Evolutionary conservation across 1,284 basidiomycete genomes (phyloP), one percentile per base, ranked within the genome.

Genomic region (Mycena sp.): DNA sequence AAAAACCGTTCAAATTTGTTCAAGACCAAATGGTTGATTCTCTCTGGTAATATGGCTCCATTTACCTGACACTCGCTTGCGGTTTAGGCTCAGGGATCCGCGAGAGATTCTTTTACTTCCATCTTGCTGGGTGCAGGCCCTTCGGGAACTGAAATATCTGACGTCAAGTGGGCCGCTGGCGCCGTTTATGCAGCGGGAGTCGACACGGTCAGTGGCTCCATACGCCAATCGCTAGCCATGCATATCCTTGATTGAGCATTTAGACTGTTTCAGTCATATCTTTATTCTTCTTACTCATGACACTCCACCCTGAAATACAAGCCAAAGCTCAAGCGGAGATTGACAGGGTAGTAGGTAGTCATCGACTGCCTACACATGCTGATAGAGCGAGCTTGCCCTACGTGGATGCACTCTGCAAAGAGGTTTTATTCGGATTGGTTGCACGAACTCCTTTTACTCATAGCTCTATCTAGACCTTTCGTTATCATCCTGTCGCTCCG

Each of bases 241-340:
- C 26, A 25, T 4, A 19, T 4, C n/a, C 29, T 58, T 11, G 38
- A 19, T 7, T 23, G 1, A 16, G 2, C 40, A 44, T 41, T 2
- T 26, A 67, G 70, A 71, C 59, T 6, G 54, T 58, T 3, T 63
- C 64, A 4, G 58, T 61, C 2, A 25, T 73, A n/a, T 51, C 53
- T 9, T 61, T 46, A 12, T 79, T 81, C 64, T 73, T 81, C 69
- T 70, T 81, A 6, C 76, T 76, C 6, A 78, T 81, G 76, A 59
- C 77, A 9, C 63, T 76, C 25, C 70, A 79, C 54, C 81, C 79
- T 0, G 77, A 80, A 6, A 71, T 78, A 16, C 80, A 80, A 63
- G 69, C 67, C 12, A 76, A 73, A 44, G 81, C 80, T 12, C 80
- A 80, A 50, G 73, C 71, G 48, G 80, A 83, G 63, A 65, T 84